Percentiles rank a stretch among this genome's conserved stretches.
phyloP scores from a whole-genome alignment of 768 basidiomycete species.

The Lactarius hatsudake region DNA sequence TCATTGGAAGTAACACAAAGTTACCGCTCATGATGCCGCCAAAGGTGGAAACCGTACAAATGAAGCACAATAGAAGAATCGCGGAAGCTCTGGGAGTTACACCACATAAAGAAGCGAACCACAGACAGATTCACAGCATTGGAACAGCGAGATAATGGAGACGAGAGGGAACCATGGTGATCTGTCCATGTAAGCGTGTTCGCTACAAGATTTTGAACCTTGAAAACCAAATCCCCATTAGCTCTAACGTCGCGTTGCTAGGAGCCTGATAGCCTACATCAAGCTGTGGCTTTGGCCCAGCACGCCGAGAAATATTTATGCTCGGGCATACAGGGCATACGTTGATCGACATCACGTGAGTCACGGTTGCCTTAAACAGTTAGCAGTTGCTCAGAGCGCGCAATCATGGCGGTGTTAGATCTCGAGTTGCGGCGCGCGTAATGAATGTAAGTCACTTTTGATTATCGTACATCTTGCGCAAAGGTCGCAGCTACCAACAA shows the following conservation, averaged over 20 bases:
- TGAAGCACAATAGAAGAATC: background rate
- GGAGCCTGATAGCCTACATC: background rate
- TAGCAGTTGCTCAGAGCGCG: background rate
- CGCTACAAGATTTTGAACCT: background rate
- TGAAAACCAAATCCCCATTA: background rate
- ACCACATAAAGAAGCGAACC: background rate
- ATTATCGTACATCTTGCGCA: slow-evolving; percentile 44
- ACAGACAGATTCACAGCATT: background rate
- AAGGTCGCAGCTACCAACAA: slow-evolving; percentile 94
- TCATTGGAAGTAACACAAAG: background rate
- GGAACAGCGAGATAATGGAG: background rate
- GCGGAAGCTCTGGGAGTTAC: background rate
- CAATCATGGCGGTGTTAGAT: background rate
- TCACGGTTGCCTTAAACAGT: background rate
- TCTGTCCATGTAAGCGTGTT: background rate
- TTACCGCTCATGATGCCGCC: background rate
- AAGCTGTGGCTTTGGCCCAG: background rate
- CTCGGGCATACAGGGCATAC: background rate
- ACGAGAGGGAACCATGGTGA: background rate
- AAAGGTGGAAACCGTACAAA: background rate
- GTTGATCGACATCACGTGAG: background rate
- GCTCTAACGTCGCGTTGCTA: background rate
- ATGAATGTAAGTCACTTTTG: background rate
- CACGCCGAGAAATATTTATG: background rate
- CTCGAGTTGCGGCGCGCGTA: background rate